Percentiles rank a stretch among this genome's conserved stretches.
Conservation (phyloP, 768 basidiomycete genomes). For the Phaeolepiota aurea region DNA sequence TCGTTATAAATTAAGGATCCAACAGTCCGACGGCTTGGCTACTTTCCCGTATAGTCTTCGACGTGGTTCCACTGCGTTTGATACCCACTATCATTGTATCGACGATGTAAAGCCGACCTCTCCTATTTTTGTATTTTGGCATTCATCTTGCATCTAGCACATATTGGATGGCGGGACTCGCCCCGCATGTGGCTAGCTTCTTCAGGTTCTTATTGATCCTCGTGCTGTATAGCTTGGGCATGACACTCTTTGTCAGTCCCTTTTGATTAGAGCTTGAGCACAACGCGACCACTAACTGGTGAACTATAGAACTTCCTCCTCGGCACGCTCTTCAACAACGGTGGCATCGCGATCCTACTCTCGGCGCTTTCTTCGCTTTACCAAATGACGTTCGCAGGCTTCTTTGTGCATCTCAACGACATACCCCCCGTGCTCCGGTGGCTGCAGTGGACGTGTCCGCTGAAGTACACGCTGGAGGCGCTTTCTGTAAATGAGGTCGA, state of each 20-base stretch:
- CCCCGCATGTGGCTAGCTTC: constrained; percentile 68
- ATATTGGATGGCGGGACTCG: constrained; percentile 95
- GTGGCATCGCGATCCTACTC: constrained; percentile 85
- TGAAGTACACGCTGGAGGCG: constrained; percentile 81
- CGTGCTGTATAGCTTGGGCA: constrained; percentile 73
- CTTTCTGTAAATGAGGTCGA: constrained; percentile 88
- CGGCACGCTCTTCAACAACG: constrained; percentile 74
- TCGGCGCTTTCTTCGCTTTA: constrained; percentile 70
- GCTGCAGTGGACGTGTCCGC: constrained; percentile 85
- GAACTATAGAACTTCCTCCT: constrained; percentile 75
- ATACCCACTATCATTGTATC: constrained; percentile 84
- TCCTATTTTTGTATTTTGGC: neutral
- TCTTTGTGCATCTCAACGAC: constrained; percentile 79
- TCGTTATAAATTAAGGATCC: neutral
- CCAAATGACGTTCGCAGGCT: constrained; percentile 86
- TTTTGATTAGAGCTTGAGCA: neutral
- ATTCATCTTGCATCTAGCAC: constrained; percentile 33
- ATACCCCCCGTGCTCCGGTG: constrained; percentile 91
- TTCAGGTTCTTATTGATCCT: constrained; percentile 95
- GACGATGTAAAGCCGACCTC: constrained; percentile 56
- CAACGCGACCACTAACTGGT: neutral
- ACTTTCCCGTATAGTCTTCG: constrained; percentile 79
- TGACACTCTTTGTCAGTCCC: constrained; percentile 74
- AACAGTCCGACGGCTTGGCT: constrained; percentile 84
- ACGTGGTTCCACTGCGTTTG: constrained; percentile 82